A percentile compares a stretch with the other conserved stretches of the same genome.
These are phyloP conservation scores for Poronia punctata DNA, from an alignment of 495 filamentous ascomycete species.

Conservation along the genomic window DNA sequence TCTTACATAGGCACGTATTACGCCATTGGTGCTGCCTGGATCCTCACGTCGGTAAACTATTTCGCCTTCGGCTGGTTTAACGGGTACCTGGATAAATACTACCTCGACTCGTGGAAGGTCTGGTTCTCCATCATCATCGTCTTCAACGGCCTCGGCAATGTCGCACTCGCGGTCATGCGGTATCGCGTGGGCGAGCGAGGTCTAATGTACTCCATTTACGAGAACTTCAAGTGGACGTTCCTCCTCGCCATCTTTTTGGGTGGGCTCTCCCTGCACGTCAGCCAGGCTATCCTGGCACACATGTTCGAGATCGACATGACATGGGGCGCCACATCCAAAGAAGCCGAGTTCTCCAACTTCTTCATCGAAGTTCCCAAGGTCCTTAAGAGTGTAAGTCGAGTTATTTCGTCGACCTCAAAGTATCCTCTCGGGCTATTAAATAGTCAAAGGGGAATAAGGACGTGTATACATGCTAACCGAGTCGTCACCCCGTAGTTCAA, in stretches of 20 bases:
- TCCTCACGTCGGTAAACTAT: constrained; percentile 71
- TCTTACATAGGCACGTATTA: constrained; percentile 88
- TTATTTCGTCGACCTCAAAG: not conserved
- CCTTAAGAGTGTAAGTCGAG: constrained; percentile 45
- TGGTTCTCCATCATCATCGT: constrained; percentile 68
- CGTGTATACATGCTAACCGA: not conserved
- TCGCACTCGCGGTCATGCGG: constrained; percentile 59
- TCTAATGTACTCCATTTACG: constrained; percentile 48
- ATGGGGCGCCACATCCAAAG: constrained; percentile 66
- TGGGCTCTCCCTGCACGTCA: constrained; percentile 61
- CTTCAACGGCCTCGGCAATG: constrained; percentile 62
- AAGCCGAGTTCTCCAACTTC: constrained; percentile 68
- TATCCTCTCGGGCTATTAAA: too few species aligned
- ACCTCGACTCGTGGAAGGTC: constrained; percentile 68
- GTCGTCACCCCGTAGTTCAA: constrained; percentile 47
- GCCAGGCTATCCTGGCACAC: constrained; percentile 59
- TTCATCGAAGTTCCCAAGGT: constrained; percentile 77
- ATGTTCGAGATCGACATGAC: constrained; percentile 70
- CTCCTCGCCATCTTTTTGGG: constrained; percentile 64
- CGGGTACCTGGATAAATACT: constrained; percentile 67
- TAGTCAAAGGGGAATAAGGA: too few species aligned
- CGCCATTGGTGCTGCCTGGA: constrained; percentile 71
- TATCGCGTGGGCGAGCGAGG: constrained; percentile 57
- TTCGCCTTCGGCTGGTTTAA: constrained; percentile 72
- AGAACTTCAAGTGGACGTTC: constrained; percentile 69